Conservation (phyloP, 305 asterid species). For the Solanum hybrid region DNA sequence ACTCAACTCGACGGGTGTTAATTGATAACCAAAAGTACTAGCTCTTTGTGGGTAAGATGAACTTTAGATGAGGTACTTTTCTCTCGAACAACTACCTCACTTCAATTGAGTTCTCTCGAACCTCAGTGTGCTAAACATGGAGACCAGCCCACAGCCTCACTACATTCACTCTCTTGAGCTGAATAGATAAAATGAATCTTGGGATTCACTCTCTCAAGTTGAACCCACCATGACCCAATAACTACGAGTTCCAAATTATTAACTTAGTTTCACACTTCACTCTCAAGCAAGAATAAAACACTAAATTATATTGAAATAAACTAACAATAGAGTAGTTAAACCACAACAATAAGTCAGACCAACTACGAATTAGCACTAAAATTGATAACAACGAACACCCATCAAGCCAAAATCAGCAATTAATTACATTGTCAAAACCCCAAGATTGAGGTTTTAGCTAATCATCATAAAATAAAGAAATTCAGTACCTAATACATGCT, state of each 20-base stretch:
- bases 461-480: background rate
- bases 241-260: background rate
- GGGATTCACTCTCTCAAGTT: background rate
- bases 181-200: background rate
- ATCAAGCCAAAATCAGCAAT: background rate
- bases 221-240: background rate
- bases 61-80: background rate
- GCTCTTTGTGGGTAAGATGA: background rate
- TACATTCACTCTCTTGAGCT: background rate
- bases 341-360: background rate
- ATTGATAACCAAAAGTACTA: background rate
- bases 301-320: background rate
- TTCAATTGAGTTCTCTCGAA: background rate
- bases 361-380: background rate
- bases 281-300: background rate
- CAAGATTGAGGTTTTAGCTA: background rate
- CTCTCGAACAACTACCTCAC: background rate
- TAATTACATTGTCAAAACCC: background rate
- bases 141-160: background rate
- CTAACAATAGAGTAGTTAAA: background rate
- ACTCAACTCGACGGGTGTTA: background rate
- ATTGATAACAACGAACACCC: background rate
- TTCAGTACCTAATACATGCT: background rate
- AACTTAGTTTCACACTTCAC: background rate
- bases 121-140: background rate